Evolutionary conservation across 805 yeast species (phyloP).

Genomic region (Jamesozyma rosinii): DNA sequence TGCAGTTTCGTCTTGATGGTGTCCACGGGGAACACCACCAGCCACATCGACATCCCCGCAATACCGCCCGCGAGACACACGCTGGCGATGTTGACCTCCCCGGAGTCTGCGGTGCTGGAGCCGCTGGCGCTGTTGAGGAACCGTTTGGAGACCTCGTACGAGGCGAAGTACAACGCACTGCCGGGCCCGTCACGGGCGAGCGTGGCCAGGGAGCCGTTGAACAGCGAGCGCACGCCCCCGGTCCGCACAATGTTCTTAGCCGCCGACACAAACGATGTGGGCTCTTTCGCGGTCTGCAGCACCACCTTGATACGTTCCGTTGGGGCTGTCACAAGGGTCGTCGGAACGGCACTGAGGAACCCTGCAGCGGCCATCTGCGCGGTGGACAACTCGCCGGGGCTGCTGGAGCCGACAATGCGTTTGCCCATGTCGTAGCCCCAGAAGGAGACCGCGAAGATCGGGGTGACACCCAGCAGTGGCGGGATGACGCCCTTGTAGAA

Average conservation of each 20-base stretch:
- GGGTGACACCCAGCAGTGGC: conserved; percentile 93
- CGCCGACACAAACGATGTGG: conserved; percentile 31
- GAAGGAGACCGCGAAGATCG: conserved; percentile 95
- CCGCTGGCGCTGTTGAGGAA: conserved; percentile 44
- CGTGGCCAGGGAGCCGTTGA: conserved; percentile 87
- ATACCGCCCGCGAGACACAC: conserved; percentile 87
- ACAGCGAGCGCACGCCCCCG: conserved; percentile 79
- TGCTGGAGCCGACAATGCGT: conserved; percentile 46
- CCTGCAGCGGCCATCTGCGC: conserved; percentile 84
- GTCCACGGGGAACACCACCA: conserved; percentile 89
- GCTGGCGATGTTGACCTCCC: conserved; percentile 57
- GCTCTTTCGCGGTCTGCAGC: conserved; percentile 55
- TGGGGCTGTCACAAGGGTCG: conserved; percentile 94
- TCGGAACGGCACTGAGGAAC: conserved; percentile 87
- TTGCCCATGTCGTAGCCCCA: conserved; percentile 98
- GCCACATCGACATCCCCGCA: conserved; percentile 97
- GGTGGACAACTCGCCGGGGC: conserved; percentile 39
- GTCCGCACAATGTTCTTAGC: conserved; percentile 59
- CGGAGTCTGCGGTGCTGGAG: conserved; percentile 23
- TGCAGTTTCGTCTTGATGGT: conserved; percentile 59
- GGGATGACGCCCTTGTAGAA: conserved; percentile 91
- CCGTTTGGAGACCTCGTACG: conserved; percentile 75
- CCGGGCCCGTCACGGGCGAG: conserved; percentile 97
- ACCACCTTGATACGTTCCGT: conserved; percentile 93
- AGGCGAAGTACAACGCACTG: conserved; percentile 88